Evolutionary conservation across 148 eudicot species (phyloP), one percentile per base, ranked within the genome.

Genomic region (Beta vulgaris): DNA sequence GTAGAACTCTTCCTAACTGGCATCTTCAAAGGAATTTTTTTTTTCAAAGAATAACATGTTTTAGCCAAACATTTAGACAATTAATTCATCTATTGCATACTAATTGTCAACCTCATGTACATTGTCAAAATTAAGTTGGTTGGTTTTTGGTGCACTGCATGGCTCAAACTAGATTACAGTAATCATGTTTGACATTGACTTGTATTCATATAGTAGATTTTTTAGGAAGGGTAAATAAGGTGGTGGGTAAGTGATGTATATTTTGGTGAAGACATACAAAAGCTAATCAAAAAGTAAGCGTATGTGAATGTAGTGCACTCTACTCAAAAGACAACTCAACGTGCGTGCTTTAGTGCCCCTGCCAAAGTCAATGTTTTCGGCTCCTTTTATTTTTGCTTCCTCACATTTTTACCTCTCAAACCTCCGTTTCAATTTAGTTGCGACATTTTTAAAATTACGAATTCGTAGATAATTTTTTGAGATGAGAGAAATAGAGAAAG

Each of bases 281-380:
- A 60, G 23, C 43, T 15, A 65, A 21, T 9, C 40, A 15, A 73
- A 60, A 66, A 5, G 46, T 32, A 6, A 46, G 61, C 13, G 48
- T 49, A 66, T 15, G 72, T 55, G 80, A 32, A 83, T 84, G 87
- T 73, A 89, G 96, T 91, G 88, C 86, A 91, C 87, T 91, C 89
- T 85, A 91, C 93, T 89, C 92, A 86, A 91, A 86, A 87, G 82
- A 67, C 79, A 84, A 84, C 68, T 34, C 74, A 79, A 55, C 82
- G 75, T 79, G 81, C 78, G 34, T 78, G 70, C 80, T 46, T 75
- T 69, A 26, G 51, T 66, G 60, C 43, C 23, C 39, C 55, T 48
- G 40, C 55, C 69, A 72, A 84, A 84, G 87, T 86, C 91, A 83
- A 85, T 80, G 53, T 84, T 88, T 82, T 68, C 87, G 87, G 71